Evolutionary conservation across 352 stramenopile species (phyloP), one percentile per base, ranked within the genome.

Genomic region (Pythium brachiatum): DNA sequence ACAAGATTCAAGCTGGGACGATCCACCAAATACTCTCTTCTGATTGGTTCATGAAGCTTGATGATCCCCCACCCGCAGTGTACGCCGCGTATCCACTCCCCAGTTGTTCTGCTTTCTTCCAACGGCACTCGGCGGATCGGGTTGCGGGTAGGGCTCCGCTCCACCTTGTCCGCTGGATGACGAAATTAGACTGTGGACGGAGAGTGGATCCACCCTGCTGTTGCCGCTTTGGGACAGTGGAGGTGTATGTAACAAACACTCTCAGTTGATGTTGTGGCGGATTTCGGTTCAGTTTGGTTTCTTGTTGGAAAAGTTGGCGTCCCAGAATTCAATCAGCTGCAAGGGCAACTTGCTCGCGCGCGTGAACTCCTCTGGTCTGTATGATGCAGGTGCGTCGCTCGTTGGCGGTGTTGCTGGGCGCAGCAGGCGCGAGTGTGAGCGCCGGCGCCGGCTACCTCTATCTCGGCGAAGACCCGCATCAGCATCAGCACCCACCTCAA

Each of bases 371-470:
- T 43, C 18, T 9, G 18, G 20, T 32, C 31, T 23, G 20, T 43
- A 69, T 70, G 62, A 70, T 86, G 62, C 75, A 87, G 9, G 78
- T 66, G 32, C 84, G 86, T 55, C 76, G 80, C 15, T 79, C 80
- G 62, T 62, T 89, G 16, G 63, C 81, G 38, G 66, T 89, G 34
- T 53, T 89, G 43, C 62, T 79, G 21, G 78, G 74, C 36, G 71
- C 75, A 21, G 75, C 79, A 25, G 71, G 80, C 54, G 77, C 75
- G 23, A 87, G 77, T 64, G 69, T 75, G 34, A 81, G 80, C 34
- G 76, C 75, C 23, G 66, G 80, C 32, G 76, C 75, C 13, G 68
- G 80, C 26, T 74, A 76, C 41, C 64, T 82, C 52, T 88, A 84
- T 66, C 60, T 75, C 20, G 71, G 78, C 18, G 77, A 86, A 6